Conservation (phyloP, 2,329 filamentous ascomycete species). For the Epichloe typhina region DNA sequence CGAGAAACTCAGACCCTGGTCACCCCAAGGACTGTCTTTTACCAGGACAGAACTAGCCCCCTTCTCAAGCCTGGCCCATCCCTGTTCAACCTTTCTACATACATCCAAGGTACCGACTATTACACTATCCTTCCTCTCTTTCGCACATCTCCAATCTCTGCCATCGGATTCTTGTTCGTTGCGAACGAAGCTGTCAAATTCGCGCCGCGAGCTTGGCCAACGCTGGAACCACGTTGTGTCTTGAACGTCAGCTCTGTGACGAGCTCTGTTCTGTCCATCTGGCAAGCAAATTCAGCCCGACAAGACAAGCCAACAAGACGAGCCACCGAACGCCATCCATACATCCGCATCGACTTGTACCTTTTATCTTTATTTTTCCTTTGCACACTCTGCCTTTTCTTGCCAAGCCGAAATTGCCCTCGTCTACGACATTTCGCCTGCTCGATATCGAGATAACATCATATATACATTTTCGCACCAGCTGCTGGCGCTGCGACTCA, state of each 20-base stretch:
- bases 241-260: not conserved
- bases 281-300: not conserved
- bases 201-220: not conserved
- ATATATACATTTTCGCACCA: not conserved
- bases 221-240: not conserved
- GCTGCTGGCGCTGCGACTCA: not conserved
- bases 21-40: not conserved
- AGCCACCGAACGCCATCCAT: not conserved
- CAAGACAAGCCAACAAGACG: not conserved
- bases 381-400: not conserved
- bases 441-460: not conserved
- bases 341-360: not conserved
- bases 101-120: not conserved
- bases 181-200: not conserved
- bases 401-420: not conserved
- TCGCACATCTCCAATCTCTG: constrained; percentile 1
- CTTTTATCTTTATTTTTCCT: not conserved
- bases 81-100: constrained; percentile 5
- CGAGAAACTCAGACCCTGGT: constrained; percentile 1
- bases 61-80: constrained; percentile 5
- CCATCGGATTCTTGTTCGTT: not conserved
- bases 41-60: constrained; percentile 1
- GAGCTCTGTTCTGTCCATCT: not conserved
- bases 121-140: constrained; percentile 4
- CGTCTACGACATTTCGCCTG: not conserved